Conservation (phyloP, 23 red algal genomes). For the Chondrus crispus region DNA sequence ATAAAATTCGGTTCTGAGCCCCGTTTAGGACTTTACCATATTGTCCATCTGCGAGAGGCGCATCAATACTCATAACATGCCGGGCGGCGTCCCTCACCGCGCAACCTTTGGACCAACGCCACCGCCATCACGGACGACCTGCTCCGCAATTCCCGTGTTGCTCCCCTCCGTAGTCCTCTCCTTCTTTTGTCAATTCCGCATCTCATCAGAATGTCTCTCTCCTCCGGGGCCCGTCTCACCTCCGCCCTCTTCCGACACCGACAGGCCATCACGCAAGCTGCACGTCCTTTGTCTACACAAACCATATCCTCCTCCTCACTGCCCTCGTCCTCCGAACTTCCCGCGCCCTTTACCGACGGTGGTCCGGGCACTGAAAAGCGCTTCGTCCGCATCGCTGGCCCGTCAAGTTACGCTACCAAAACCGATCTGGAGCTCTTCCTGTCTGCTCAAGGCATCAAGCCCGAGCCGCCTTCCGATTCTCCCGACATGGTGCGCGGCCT, state of each 20-base stretch:
- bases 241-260: neutral
- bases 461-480: neutral
- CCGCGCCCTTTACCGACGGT: no score
- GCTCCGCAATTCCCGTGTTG: no score
- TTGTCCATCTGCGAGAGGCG: no score
- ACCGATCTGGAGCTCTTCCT: constrained; percentile 38
- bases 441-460: neutral
- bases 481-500: neutral
- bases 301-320: neutral
- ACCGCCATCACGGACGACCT: no score
- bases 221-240: neutral
- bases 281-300: neutral
- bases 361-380: constrained; percentile 6
- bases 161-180: no score
- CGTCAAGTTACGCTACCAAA: constrained; percentile 23
- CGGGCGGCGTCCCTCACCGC: no score
- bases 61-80: no score
- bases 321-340: no score
- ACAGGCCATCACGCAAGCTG: neutral
- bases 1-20: no score
- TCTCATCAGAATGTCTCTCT: neutral
- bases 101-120: no score
- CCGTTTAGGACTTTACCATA: no score
- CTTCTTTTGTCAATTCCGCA: no score
- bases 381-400: constrained; percentile 48